Evolutionary conservation across 306 rosid genomes (phyloP).

Genomic region (Prunus mira): DNA sequence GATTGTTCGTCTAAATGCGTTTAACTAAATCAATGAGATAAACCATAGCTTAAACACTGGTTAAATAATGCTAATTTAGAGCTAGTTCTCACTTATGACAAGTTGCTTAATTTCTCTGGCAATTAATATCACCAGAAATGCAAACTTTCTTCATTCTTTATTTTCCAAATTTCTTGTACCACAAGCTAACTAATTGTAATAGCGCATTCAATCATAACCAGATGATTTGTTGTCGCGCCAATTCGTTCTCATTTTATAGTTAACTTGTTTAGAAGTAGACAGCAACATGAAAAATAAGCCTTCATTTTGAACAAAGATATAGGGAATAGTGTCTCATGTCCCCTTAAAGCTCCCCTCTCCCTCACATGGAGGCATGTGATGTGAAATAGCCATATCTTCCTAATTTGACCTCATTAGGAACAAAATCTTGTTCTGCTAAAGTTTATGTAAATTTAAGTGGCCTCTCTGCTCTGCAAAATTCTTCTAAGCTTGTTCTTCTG

Average conservation of each 20-base stretch:
- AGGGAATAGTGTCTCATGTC: slow-evolving; percentile 22
- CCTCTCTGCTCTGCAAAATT: no score
- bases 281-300: slow-evolving; percentile 1
- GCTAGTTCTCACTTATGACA: no score
- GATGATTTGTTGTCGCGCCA: slow-evolving; percentile 22
- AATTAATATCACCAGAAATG: no score
- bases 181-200: not conserved
- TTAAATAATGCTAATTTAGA: no score
- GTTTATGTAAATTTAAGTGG: no score
- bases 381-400: no score
- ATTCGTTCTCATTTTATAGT: not conserved
- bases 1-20: not conserved
- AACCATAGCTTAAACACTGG: no score
- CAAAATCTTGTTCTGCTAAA: not conserved
- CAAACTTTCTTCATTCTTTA: no score
- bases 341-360: not conserved
- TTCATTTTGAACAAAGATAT: slow-evolving; percentile 12
- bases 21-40: not conserved
- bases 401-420: no score
- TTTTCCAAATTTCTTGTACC: no score
- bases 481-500: no score
- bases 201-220: slow-evolving; percentile 5
- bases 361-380: slow-evolving; percentile 14
- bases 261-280: slow-evolving; percentile 1
- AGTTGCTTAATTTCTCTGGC: no score